Evolutionary conservation across 768 basidiomycete species (phyloP).

Genomic region (Dacryopinax spathularia): DNA sequence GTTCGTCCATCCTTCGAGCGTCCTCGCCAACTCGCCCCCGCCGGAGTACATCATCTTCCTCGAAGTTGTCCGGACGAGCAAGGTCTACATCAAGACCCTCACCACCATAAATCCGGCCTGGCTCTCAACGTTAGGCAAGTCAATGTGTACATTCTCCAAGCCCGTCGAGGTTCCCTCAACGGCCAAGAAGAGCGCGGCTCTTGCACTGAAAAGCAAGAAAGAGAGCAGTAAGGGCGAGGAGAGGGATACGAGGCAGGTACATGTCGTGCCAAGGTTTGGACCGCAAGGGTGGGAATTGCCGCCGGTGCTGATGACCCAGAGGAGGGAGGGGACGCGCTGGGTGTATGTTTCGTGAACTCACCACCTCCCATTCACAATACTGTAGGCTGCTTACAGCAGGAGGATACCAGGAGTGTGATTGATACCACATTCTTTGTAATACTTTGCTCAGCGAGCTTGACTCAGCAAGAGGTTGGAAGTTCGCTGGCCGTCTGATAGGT

Average conservation of each 20-base stretch:
- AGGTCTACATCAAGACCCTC: conserved; percentile 66
- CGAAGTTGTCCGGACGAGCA: conserved; percentile 64
- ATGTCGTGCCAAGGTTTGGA: conserved; percentile 75
- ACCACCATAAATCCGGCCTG: conserved; percentile 80
- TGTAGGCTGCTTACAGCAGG: too few species aligned
- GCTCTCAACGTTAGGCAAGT: conserved; percentile 65
- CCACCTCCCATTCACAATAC: too few species aligned
- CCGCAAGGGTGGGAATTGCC: conserved; percentile 80
- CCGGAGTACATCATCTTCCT: conserved; percentile 78
- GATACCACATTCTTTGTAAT: neutral
- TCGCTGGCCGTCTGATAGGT: neutral
- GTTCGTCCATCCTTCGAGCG: conserved; percentile 83
- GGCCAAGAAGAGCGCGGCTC: conserved; percentile 27
- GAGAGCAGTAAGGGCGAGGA: too few species aligned
- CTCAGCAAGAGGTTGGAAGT: neutral
- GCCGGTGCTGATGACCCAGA: conserved; percentile 37
- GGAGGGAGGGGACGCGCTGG: conserved; percentile 25
- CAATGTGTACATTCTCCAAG: conserved; percentile 81
- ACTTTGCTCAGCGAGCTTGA: too few species aligned
- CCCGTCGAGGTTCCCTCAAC: conserved; percentile 41
- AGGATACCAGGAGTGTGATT: too few species aligned
- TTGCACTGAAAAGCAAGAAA: too few species aligned
- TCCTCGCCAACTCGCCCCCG: conserved; percentile 49
- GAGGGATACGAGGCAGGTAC: conserved; percentile 32
- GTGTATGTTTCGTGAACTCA: conserved; percentile 12